Evolutionary conservation across 73 alveolate genomes (phyloP).

Genomic region (Paramecium tetraurelia): DNA sequence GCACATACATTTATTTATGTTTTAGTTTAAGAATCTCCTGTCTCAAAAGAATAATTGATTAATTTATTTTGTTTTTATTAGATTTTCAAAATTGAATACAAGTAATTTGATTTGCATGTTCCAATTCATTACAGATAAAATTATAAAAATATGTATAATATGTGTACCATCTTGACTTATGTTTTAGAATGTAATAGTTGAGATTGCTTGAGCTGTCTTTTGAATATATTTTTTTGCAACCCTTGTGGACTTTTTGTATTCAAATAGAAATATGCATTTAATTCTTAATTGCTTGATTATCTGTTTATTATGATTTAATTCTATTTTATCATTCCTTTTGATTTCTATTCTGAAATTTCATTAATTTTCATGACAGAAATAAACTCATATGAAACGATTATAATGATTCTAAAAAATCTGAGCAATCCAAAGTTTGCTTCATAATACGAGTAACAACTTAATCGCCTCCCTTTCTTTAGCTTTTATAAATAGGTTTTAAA

Average conservation of each 20-base stretch:
- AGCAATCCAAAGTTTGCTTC: background rate
- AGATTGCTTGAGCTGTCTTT: background rate
- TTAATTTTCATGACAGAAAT: conserved; percentile 22
- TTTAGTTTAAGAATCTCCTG: too few species aligned
- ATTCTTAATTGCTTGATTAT: background rate
- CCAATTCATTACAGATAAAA: too few species aligned
- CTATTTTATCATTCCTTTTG: background rate
- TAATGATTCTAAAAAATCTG: background rate
- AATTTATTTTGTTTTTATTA: too few species aligned
- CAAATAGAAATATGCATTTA: background rate
- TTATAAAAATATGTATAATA: too few species aligned
- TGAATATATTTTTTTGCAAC: background rate
- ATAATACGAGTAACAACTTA: background rate
- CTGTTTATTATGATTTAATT: background rate
- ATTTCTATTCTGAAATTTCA: background rate
- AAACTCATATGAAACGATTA: background rate
- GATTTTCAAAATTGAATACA: too few species aligned
- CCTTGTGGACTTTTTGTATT: background rate
- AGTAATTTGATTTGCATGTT: too few species aligned
- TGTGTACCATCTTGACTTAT: background rate
- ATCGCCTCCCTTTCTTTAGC: background rate
- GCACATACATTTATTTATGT: too few species aligned
- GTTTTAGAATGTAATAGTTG: background rate
- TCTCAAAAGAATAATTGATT: too few species aligned
- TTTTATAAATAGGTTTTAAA: background rate